Evolutionary conservation across 495 filamentous ascomycete genomes (phyloP), one percentile per base, ranked within the genome.

Genomic region (Neurospora terricola): DNA sequence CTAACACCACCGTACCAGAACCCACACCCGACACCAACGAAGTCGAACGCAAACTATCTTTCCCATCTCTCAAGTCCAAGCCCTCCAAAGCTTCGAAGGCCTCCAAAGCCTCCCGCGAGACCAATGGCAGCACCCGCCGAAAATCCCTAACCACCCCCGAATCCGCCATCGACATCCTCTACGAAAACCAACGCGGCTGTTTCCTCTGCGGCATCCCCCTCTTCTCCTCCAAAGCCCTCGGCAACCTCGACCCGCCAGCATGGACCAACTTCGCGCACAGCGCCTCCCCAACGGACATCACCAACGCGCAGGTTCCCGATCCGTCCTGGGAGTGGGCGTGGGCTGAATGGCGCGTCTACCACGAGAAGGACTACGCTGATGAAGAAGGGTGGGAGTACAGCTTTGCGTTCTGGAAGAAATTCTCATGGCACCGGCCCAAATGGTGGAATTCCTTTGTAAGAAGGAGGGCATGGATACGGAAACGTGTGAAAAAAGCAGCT

Each of bases 241-340:
- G 97, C 21, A 93, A 93, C 77, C 86, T 96, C 70, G 96, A 99
- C 79, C 93, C 94, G 3, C 74, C 90, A 0, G 84, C 93, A 4
- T 99, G 96, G 96, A 91, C 93, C 73, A 97, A 93, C 74, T 84
- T 84, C 23, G 88, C 87, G 43, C 87, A 89, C 72, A 89, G 91
- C 74, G 83, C 91, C 37, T 94, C 91, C 72, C 87, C 92, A 21
- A 96, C 96, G 73, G 88, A 96, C 78, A 96, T 97, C 73, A 88
- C 90, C 70, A 96, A 94, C 73, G 94, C 95, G 1, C 96, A 98
- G 79, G 85, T 96, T 3, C 96, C 96, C 0, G 96, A 98, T 79
- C 96, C 96, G 4, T 93, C 91, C 77, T 99, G 96, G 96, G 88
- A 91, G 81, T 99, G 96, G 96, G 91, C 88, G 5, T 99, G 96